These are phyloP conservation scores for Trichoderma arundinaceum DNA, from an alignment of 2,329 filamentous ascomycete species.

Conservation along the genomic window DNA sequence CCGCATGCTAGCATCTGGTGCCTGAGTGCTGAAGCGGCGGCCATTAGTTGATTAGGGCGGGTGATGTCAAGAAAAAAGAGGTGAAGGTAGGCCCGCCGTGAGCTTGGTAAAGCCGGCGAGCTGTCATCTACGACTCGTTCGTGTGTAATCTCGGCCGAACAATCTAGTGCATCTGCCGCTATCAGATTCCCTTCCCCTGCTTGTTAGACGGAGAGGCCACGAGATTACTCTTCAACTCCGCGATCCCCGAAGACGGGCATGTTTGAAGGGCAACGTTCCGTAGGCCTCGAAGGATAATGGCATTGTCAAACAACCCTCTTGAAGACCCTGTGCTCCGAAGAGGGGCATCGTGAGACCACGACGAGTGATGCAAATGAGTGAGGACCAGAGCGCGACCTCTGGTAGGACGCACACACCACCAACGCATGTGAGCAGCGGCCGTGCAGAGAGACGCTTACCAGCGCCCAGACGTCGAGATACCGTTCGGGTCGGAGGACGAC, in stretches of 20 bases:
- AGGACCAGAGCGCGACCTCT: background rate
- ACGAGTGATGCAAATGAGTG: slow-evolving; percentile 25
- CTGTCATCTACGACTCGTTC: background rate
- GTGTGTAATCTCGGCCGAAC: slow-evolving; percentile 10
- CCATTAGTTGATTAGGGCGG: background rate
- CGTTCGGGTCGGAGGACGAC: background rate
- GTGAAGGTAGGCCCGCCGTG: background rate
- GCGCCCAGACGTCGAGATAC: slow-evolving; percentile 2
- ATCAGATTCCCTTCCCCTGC: background rate
- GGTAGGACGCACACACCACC: slow-evolving; percentile 13
- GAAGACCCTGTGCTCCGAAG: slow-evolving; percentile 3
- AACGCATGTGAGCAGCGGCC: slow-evolving; percentile 24
- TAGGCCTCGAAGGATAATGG: background rate
- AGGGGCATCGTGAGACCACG: slow-evolving; percentile 25
- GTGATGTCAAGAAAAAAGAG: background rate
- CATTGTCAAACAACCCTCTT: slow-evolving; percentile 8
- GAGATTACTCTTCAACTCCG: background rate
- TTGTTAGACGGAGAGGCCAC: background rate
- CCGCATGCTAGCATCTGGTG: slow-evolving; percentile 7
- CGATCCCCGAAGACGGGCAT: background rate
- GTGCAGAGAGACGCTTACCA: slow-evolving; percentile 7
- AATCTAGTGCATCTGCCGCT: slow-evolving; percentile 6
- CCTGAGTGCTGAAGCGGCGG: slow-evolving; percentile 9
- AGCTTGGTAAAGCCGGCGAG: slow-evolving; percentile 10
- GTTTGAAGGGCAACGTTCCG: background rate